Evolutionary conservation across 2,329 filamentous ascomycete species (phyloP).

Genomic region (Phoma sp.): DNA sequence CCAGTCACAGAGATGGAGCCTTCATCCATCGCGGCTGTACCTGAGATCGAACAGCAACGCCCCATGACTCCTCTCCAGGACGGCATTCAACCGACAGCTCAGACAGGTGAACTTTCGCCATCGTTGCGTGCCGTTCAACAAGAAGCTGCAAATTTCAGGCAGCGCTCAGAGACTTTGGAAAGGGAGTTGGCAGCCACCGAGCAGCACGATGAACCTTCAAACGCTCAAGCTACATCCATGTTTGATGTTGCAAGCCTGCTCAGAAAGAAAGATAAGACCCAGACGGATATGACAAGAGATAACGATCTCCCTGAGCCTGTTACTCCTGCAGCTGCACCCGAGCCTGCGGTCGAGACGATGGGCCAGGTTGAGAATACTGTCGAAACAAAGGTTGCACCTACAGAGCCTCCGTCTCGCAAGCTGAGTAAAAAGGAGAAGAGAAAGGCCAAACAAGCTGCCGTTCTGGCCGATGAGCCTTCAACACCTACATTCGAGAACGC

Average conservation of each 20-base stretch:
- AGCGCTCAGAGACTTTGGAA: constrained; percentile 38
- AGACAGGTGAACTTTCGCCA: constrained; percentile 26
- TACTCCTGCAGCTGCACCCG: constrained; percentile 31
- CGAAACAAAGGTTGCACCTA: background rate
- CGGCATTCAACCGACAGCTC: background rate
- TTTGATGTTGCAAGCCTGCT: constrained; percentile 37
- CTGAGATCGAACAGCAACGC: background rate
- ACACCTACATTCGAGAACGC: background rate
- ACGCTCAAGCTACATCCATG: constrained; percentile 27
- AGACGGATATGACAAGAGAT: constrained; percentile 29
- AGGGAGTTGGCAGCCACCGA: constrained; percentile 20
- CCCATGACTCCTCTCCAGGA: constrained; percentile 4
- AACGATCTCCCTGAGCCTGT: constrained; percentile 23
- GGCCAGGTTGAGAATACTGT: constrained; percentile 20
- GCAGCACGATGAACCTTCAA: constrained; percentile 15
- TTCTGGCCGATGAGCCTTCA: constrained; percentile 15
- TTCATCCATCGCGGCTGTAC: constrained; percentile 1
- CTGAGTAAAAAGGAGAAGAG: constrained; percentile 34
- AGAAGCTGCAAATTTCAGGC: constrained; percentile 33
- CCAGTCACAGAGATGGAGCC: background rate
- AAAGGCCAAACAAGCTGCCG: constrained; percentile 10
- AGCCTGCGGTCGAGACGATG: constrained; percentile 28
- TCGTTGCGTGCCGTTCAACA: constrained; percentile 33
- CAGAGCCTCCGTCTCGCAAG: constrained; percentile 8
- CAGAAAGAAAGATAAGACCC: constrained; percentile 40